Evolutionary conservation across 2,329 filamentous ascomycete genomes (phyloP), one percentile per base, ranked within the genome.

Genomic region (Rosellinia necatrix): DNA sequence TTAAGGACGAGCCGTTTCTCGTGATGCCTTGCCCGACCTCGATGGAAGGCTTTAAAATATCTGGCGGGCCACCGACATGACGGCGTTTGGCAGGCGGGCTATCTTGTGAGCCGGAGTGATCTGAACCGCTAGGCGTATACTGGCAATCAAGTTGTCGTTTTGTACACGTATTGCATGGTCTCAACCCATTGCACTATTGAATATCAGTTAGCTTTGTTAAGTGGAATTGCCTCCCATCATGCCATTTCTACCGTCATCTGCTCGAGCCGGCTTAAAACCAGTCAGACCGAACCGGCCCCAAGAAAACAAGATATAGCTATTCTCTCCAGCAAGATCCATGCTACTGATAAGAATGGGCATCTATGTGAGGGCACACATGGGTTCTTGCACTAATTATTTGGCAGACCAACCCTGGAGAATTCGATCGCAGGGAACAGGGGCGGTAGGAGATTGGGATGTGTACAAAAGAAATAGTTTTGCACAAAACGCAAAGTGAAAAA

Each of bases 141-240:
- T 71, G 64, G 62, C 79, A 82, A 3, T 62, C 66, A 52, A 79
- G 67, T 17, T 66, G 72, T 68, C 81, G 78, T 71, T 83, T 85
- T 40, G 75, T 72, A 70, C 84, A 87, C 21, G 80, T 82, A 56
- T 77, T 78, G 70, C 84, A 87, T 32, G 83, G 83, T 48, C 74
- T 76, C 42, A 76, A 66, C 22, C 83, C 83, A 70, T 86, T 83
- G 70, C 83, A 86, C 83, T 86, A 61, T 56, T 47, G 54, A 40
- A 44, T 43, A 40, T 49, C 53, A 24, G 55, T 69, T 59, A 69
- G 64, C 52, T 50, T 54, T 44, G 48, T 37, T 24, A 37, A 50
- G 30, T 13, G 25, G 21, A 17, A 34, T 24, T 27, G 17, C 24
- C 8, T n/a, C n/a, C 38, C 6, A 34, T 37, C 34, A 27, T 19